Evolutionary conservation across 2,329 filamentous ascomycete genomes (phyloP), one percentile per base, ranked within the genome.

Genomic region (Magnaporthiopsis incrustans): DNA sequence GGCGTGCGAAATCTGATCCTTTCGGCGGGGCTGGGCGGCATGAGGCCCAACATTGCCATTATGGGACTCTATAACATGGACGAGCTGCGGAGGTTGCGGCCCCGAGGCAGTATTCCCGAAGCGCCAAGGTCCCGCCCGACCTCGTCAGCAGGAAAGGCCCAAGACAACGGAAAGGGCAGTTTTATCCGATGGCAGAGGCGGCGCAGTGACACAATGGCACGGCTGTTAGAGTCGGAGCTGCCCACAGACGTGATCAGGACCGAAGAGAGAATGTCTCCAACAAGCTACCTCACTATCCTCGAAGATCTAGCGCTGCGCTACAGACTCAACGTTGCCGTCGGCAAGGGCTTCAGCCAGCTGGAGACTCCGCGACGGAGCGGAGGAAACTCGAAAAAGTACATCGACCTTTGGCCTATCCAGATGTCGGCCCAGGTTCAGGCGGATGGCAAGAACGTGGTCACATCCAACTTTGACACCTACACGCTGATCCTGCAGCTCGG

Each of bases 321-420:
- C 66, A 89, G 90, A 63, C 87, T 95, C 65, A 96, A 96, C 70
- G 90, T 96, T 32, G 92, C 91, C 1, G 82, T 96, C 56, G 92
- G 89, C 0, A 91, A 90, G 71, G 91, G 91, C 0, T 96, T 96
- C 67, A 86, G 91, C 63, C 77, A 85, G 1, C 78, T 96, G 1
- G 89, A 95, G 70, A 84, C 91, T 0, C 92, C 92, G 0, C 80
- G 84, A 26, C 74, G 80, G 0, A 79, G 85, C 56, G 82, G 81
- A 4, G 71, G 73, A 25, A 85, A 88, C 63, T 79, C 78, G 4
- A 94, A 94, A 72, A 90, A 87, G 70, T 94, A 89, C 70, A 91
- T 96, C 66, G 92, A 96, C 71, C 77, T 96, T 5, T 96, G 92
- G 92, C 92, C 92, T 0, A 95, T 96, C 63, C 92, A 96, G 68